These are phyloP conservation scores for Mortierella sp. DNA, from an alignment of 371 early-diverging fungal genomes.

Conservation along the genomic window DNA sequence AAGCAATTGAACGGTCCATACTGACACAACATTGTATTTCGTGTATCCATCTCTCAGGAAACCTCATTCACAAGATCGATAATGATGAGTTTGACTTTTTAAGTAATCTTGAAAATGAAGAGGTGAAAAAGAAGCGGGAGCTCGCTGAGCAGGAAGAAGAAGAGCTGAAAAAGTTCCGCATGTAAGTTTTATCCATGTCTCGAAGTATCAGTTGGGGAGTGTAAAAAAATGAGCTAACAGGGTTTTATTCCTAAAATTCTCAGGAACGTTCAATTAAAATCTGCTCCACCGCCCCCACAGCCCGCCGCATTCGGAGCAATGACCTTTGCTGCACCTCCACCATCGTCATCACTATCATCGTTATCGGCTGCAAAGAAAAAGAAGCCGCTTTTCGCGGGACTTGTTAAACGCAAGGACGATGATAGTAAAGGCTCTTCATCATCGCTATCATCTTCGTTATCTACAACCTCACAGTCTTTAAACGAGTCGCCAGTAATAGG, in stretches of 20 bases:
- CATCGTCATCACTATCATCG: slow-evolving; percentile 8
- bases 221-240: not conserved
- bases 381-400: slow-evolving; percentile 38
- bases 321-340: not conserved
- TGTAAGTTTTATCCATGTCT: slow-evolving; percentile 36
- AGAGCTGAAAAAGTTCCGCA: slow-evolving; percentile 74
- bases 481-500: not conserved
- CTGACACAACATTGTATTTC: not conserved
- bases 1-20: not conserved
- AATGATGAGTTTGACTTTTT: slow-evolving; percentile 85
- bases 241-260: not conserved
- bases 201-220: not conserved
- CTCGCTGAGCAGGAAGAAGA: slow-evolving; percentile 67
- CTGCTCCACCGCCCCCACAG: slow-evolving; percentile 12
- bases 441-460: not conserved
- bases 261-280: slow-evolving; percentile 30
- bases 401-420: slow-evolving; percentile 28
- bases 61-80: slow-evolving; percentile 80
- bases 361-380: slow-evolving; percentile 15
- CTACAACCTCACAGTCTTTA: not conserved
- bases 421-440: slow-evolving; percentile 6
- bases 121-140: slow-evolving; percentile 64
- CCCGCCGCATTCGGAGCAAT: not conserved
- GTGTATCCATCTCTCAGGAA: slow-evolving; percentile 55
- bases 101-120: slow-evolving; percentile 70